These are phyloP conservation scores for Calonectria pauciramosa DNA, from an alignment of 2,329 filamentous ascomycete species.

Conservation along the genomic window DNA sequence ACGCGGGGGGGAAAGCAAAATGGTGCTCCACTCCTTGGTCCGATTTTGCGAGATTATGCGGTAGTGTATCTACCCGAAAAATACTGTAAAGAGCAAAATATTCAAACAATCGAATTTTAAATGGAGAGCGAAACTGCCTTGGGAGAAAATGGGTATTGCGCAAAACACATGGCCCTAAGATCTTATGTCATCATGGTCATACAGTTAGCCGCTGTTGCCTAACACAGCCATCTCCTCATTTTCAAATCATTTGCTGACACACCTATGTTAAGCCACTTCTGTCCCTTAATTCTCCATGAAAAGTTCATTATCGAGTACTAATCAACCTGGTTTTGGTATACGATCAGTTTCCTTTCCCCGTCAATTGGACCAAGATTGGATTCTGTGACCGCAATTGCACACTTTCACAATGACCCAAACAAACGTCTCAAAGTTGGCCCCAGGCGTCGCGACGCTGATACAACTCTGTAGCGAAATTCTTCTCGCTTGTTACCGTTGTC, in stretches of 20 bases:
- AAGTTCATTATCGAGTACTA: background rate
- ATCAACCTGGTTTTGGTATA: background rate
- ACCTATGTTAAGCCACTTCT: background rate
- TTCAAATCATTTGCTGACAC: background rate
- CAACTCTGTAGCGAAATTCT: background rate
- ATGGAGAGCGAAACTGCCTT: too few relatives aligned
- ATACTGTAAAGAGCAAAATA: too few relatives aligned
- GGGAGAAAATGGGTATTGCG: background rate
- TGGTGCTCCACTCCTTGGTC: too few relatives aligned
- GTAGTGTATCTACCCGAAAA: too few relatives aligned
- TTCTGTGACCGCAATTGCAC: background rate
- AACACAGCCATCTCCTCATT: background rate
- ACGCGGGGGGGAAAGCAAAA: too few relatives aligned
- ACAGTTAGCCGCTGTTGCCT: background rate
- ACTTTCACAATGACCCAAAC: background rate
- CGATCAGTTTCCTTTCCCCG: background rate
- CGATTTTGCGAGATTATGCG: too few relatives aligned
- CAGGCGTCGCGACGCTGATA: background rate
- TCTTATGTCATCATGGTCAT: background rate
- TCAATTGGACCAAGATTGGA: background rate
- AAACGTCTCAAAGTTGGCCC: background rate
- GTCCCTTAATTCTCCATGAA: background rate
- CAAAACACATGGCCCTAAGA: background rate
- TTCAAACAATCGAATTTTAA: too few relatives aligned
- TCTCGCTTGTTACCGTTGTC: background rate